Evolutionary conservation across 2,329 filamentous ascomycete species (phyloP).

Genomic region (Rhynchosporium agropyri): DNA sequence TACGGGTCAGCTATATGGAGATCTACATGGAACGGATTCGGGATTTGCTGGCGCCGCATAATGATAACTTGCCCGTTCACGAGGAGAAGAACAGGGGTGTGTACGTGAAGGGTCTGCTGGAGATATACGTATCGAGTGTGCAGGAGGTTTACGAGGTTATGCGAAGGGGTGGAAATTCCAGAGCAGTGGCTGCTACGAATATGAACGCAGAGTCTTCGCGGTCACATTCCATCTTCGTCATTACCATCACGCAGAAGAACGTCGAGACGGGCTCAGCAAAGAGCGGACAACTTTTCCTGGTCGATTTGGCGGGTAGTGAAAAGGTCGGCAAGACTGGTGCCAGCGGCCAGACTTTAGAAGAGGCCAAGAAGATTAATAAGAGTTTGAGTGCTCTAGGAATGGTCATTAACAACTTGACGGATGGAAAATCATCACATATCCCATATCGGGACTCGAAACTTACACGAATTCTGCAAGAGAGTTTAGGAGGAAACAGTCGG

Average conservation of each 20-base stretch:
- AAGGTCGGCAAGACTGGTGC: slow-evolving; percentile 99
- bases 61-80: slow-evolving; percentile 96
- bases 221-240: slow-evolving; percentile 97
- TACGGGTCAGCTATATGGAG: slow-evolving; percentile 98
- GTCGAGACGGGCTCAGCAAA: slow-evolving; percentile 94
- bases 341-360: slow-evolving; percentile 93
- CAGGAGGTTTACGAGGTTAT: slow-evolving; percentile 97
- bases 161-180: slow-evolving; percentile 84
- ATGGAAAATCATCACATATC: slow-evolving; percentile 94
- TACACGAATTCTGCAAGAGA: slow-evolving; percentile 95
- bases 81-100: slow-evolving; percentile 96
- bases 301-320: slow-evolving; percentile 97
- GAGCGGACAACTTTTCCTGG: slow-evolving; percentile 94
- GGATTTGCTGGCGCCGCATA: slow-evolving; percentile 87
- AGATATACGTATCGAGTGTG: slow-evolving; percentile 94
- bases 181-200: slow-evolving; percentile 94
- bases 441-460: slow-evolving; percentile 98
- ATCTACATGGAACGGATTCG: slow-evolving; percentile 99
- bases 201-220: slow-evolving; percentile 99
- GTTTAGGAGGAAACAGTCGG: slow-evolving; percentile 92
- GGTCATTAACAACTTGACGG: slow-evolving; percentile 97
- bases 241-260: slow-evolving; percentile 97
- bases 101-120: slow-evolving; percentile 91
- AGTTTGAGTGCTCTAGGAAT: slow-evolving; percentile 96
- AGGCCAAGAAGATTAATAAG: slow-evolving; percentile 99